Evolutionary conservation across 2,329 filamentous ascomycete genomes (phyloP).

Genomic region (Colletotrichum sp.): DNA sequence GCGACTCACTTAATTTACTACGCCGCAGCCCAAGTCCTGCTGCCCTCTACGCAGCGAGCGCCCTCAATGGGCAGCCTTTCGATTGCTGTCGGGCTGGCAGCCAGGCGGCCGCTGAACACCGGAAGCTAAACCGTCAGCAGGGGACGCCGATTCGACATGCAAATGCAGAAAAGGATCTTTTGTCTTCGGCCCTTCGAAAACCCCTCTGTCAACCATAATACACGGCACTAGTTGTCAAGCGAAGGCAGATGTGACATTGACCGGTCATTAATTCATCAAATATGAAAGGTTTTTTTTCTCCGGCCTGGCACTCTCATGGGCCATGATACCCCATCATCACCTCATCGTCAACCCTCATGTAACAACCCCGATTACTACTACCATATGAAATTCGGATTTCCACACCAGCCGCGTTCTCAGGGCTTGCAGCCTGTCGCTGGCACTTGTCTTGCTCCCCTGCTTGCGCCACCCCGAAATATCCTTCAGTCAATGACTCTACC

Average conservation of each 20-base stretch:
- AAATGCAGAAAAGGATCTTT: slow-evolving; percentile 17
- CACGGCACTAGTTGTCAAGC: background rate
- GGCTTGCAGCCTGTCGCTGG: background rate
- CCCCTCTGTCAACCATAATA: background rate
- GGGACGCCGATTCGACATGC: background rate
- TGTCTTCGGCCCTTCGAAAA: slow-evolving; percentile 10
- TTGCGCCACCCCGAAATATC: background rate
- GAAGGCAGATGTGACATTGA: background rate
- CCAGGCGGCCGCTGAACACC: background rate
- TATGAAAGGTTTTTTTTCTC: background rate
- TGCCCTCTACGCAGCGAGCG: background rate
- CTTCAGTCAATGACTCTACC: background rate
- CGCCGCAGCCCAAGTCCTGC: background rate
- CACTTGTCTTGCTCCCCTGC: background rate
- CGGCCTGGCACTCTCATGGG: background rate
- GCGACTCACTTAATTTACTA: slow-evolving; percentile 3
- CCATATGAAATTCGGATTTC: background rate
- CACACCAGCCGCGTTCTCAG: background rate
- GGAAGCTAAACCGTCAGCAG: background rate
- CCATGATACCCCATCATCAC: background rate
- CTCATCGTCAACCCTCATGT: background rate
- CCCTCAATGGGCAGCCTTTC: background rate
- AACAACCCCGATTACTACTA: background rate
- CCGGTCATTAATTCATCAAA: background rate
- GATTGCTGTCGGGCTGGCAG: background rate